phyloP scores from a whole-genome alignment of 345 rosid species.

The Angophora floribunda region DNA sequence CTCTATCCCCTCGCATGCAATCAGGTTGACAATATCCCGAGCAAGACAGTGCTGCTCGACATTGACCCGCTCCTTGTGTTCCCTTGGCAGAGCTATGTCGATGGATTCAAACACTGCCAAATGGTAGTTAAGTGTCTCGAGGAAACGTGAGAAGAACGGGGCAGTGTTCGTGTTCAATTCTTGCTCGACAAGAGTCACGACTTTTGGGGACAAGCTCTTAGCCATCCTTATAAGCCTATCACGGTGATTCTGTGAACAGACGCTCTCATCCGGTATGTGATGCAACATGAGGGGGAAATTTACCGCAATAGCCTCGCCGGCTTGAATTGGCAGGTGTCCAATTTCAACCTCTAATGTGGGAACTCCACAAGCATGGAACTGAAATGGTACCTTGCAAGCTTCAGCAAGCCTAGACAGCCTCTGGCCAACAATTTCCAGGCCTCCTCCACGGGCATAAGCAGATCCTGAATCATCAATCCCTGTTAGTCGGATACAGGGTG shows the following conservation, averaged over 20 bases:
- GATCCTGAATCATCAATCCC: constrained; percentile 87
- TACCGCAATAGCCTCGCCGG: constrained; percentile 73
- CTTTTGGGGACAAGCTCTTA: constrained; percentile 67
- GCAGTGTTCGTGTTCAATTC: constrained; percentile 87
- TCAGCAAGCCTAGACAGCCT: constrained; percentile 70
- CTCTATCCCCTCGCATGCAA: constrained; percentile 89
- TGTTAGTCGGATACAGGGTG: constrained; percentile 66
- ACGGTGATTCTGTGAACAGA: constrained; percentile 72
- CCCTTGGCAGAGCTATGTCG: constrained; percentile 64
- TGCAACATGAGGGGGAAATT: constrained; percentile 80
- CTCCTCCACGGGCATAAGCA: constrained; percentile 79
- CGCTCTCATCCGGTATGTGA: constrained; percentile 95
- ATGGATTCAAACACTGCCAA: constrained; percentile 71
- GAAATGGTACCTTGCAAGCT: constrained; percentile 68
- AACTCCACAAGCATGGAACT: constrained; percentile 52
- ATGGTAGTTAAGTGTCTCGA: constrained; percentile 63
- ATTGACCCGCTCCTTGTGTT: constrained; percentile 72
- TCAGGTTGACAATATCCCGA: constrained; percentile 80
- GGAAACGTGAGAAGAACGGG: constrained; percentile 67
- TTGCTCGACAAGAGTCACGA: constrained; percentile 86
- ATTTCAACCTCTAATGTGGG: constrained; percentile 55
- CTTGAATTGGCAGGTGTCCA: constrained; percentile 49
- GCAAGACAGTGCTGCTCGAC: constrained; percentile 98
- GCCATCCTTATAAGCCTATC: constrained; percentile 73
- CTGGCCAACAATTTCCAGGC: constrained; percentile 68